Base-by-base conservation (phyloP, 208 protist genomes). In the Herpetomonas samuelpessoai region DNA sequence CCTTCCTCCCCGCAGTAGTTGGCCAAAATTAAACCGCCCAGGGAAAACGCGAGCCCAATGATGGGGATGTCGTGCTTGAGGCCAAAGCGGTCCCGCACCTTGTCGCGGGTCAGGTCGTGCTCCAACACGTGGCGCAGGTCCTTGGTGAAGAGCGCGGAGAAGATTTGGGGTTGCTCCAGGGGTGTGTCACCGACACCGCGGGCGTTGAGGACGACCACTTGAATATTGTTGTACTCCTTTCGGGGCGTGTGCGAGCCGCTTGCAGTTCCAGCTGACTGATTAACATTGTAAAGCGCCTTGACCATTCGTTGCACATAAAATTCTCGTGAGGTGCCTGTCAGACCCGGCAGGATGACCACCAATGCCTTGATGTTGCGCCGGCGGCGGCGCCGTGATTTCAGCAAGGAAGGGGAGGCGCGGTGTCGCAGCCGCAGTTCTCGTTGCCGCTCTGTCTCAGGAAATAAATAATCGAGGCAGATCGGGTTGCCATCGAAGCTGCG, bases 1-100 rank as follows among this genome's bases (percentile, higher is more conserved):
- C 79, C 83, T 29, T 89, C 60, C 65, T 92, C 82, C 3, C 68
- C 74, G 2, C 77, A 41, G 49, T 85, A 92, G 38, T 87, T 81
- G 4, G 76, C 69, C 41, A 89, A 24, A 31, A 89, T 79, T 2
- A 80, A 25, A 2, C 86, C 86, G 22, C 86, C 86, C 16, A 89
- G 53, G 3, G 79, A 84, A 55, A 92, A 89, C 24, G 55, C 81
- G 21, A 88, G 4, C 26, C 52, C 82, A n/a, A 89, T n/a, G 19
- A 89, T 57, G 4, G 86, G 81, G 0, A 82, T 61, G n/a, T 38
- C 61, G n/a, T 16, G 44, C 30, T 28, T 22, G 24, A 48, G 50
- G 35, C 52, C 29, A 21, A 71, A 45, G 3, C 45, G 48, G 12
- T 44, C 24, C 18, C 56, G n/a, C 60, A 72, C 19, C 49, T 59